phyloP scores from a whole-genome alignment of 108 stramenopile genomes.

The Craspedostauros australis region DNA sequence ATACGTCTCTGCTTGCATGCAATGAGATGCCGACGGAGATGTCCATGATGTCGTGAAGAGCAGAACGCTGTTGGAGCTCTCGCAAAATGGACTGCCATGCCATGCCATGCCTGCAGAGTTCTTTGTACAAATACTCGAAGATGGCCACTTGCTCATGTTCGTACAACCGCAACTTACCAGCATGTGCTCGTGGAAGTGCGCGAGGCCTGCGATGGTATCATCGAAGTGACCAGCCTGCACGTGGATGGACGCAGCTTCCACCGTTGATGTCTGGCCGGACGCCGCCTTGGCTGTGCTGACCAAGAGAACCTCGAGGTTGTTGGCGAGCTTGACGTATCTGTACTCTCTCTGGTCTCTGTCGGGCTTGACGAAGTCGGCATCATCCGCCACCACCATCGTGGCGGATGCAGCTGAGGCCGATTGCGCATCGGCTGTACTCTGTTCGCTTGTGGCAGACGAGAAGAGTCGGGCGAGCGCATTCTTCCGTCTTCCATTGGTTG shows the following conservation, averaged over 20 bases:
- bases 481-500: too few species aligned
- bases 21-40: too few species aligned
- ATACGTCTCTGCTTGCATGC: too few species aligned
- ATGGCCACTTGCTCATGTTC: not conserved
- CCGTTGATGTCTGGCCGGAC: slow-evolving; percentile 22
- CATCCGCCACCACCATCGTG: slow-evolving; percentile 56
- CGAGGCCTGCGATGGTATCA: slow-evolving; percentile 59
- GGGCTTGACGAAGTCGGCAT: slow-evolving; percentile 60
- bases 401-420: slow-evolving; percentile 8
- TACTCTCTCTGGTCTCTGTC: slow-evolving; percentile 59
- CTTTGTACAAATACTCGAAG: not conserved
- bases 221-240: slow-evolving; percentile 87
- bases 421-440: too few species aligned
- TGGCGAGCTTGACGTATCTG: slow-evolving; percentile 55
- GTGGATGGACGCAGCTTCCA: slow-evolving; percentile 75
- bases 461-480: too few species aligned
- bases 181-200: slow-evolving; percentile 95
- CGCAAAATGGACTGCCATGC: not conserved
- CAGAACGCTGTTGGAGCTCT: not conserved
- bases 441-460: too few species aligned
- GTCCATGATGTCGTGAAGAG: not conserved
- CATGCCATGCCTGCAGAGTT: too few species aligned
- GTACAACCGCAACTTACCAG: slow-evolving; percentile 24
- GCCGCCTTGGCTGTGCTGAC: slow-evolving; percentile 38
- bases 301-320: slow-evolving; percentile 58